These are phyloP conservation scores for Turnera subulata DNA, from an alignment of 345 rosid species.

Conservation along the genomic window DNA sequence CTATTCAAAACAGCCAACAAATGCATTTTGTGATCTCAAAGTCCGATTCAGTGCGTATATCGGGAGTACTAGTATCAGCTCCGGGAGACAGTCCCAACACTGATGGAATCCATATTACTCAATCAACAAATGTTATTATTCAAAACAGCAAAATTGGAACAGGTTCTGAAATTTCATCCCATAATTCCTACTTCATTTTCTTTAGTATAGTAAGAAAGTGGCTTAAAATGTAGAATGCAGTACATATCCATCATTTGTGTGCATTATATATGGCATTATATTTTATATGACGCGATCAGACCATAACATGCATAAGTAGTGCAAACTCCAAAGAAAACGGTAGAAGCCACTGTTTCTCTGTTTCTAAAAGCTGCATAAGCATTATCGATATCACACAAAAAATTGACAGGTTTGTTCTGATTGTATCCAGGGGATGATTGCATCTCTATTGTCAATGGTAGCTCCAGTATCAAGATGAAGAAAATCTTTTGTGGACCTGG, in stretches of 20 bases:
- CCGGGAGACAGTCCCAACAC: slow-evolving; percentile 97
- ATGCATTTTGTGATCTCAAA: slow-evolving; percentile 81
- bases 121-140: slow-evolving; percentile 64
- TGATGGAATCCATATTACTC: slow-evolving; percentile 88
- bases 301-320: no score
- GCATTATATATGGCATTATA: not conserved
- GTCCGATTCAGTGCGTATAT: slow-evolving; percentile 56
- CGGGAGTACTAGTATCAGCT: slow-evolving; percentile 59
- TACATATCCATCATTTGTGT: no score
- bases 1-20: slow-evolving; percentile 90
- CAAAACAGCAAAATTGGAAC: slow-evolving; percentile 95
- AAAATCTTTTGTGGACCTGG: slow-evolving; percentile 89
- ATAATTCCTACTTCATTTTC: slow-evolving; percentile 1
- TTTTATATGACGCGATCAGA: not conserved
- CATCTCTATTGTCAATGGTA: slow-evolving; percentile 77
- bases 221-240: not conserved
- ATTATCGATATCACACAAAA: no score
- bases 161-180: slow-evolving; percentile 42
- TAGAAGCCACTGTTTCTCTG: not conserved
- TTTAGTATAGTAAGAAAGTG: not conserved
- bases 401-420: not conserved
- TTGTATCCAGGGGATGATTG: slow-evolving; percentile 77
- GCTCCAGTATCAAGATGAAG: slow-evolving; percentile 82
- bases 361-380: no score
- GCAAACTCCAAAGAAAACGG: not conserved